Evolutionary conservation across 2,329 filamentous ascomycete species (phyloP).

Genomic region (Blumeria hordei): DNA sequence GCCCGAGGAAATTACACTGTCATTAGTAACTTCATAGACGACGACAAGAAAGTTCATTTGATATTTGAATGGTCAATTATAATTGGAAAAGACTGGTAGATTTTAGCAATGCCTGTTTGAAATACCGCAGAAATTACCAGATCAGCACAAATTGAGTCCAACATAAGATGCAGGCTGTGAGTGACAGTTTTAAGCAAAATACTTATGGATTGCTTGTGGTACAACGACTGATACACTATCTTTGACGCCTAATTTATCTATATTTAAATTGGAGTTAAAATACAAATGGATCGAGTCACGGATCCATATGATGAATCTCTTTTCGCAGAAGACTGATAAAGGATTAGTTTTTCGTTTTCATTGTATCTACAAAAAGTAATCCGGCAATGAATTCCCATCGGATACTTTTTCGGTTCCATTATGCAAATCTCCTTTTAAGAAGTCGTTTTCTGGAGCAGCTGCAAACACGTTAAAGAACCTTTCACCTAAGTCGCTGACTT

Average conservation of each 20-base stretch:
- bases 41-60: slow-evolving; percentile 77
- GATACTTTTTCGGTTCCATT: slow-evolving; percentile 45
- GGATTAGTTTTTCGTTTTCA: too few species aligned
- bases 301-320: too few species aligned
- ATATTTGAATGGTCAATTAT: slow-evolving; percentile 92
- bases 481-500: slow-evolving; percentile 82
- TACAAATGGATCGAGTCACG: too few species aligned
- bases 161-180: too few species aligned
- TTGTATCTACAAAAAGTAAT: slow-evolving; percentile 37
- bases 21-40: slow-evolving; percentile 75
- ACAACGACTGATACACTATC: too few species aligned
- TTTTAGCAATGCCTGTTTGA: background rate
- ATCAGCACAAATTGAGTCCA: too few species aligned
- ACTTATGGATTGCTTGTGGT: too few species aligned
- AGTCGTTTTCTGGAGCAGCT: slow-evolving; percentile 84
- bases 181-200: too few species aligned
- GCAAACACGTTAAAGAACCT: slow-evolving; percentile 96
- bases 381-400: slow-evolving; percentile 37
- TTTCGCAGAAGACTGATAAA: too few species aligned
- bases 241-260: too few species aligned
- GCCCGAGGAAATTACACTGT: slow-evolving; percentile 79
- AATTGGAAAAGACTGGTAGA: slow-evolving; percentile 85
- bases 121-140: background rate
- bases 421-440: slow-evolving; percentile 71
- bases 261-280: too few species aligned